A percentile compares a stretch with the other conserved stretches of the same genome.
Evolutionary conservation across 2,329 filamentous ascomycete genomes (phyloP).

Genomic region (Tolypocladium tropicale): DNA sequence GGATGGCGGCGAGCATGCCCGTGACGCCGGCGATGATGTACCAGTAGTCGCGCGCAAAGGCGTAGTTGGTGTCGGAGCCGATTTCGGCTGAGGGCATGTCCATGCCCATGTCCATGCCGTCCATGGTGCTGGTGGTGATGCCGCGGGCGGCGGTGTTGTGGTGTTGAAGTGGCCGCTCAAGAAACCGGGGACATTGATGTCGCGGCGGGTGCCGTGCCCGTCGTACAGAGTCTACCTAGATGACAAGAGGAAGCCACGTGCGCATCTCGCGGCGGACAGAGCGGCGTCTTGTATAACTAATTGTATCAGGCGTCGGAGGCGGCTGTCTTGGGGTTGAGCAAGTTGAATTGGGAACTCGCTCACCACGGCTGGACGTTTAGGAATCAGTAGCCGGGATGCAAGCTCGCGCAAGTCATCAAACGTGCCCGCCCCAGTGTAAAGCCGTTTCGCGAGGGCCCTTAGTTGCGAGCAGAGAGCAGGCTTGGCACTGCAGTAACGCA

Average conservation of each 20-base stretch:
- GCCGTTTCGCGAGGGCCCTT: not conserved
- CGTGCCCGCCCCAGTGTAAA: not conserved
- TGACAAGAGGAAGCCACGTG: not conserved
- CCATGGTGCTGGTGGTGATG: conserved; percentile 6
- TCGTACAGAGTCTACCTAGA: not conserved
- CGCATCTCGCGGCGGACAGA: not conserved
- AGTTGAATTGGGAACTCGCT: not conserved
- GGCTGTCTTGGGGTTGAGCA: not conserved
- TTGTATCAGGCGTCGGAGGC: too few relatives aligned
- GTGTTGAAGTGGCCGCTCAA: not conserved
- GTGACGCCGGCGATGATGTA: conserved; percentile 44
- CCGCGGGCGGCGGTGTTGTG: not conserved
- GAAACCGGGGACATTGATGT: not conserved
- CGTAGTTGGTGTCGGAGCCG: conserved; percentile 34
- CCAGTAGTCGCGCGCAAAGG: conserved; percentile 47
- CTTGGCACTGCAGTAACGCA: too few relatives aligned
- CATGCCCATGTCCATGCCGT: conserved; percentile 21
- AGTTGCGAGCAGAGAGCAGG: too few relatives aligned
- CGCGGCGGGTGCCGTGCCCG: not conserved
- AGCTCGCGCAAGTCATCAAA: not conserved
- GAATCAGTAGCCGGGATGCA: not conserved
- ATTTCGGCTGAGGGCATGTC: conserved; percentile 22
- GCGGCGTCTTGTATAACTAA: not conserved
- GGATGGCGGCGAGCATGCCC: conserved; percentile 28
- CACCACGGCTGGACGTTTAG: not conserved